A percentile compares a stretch with the other conserved stretches of the same genome.
Evolutionary conservation across 2,329 filamentous ascomycete species (phyloP).

Genomic region (Monosporascus sp.): DNA sequence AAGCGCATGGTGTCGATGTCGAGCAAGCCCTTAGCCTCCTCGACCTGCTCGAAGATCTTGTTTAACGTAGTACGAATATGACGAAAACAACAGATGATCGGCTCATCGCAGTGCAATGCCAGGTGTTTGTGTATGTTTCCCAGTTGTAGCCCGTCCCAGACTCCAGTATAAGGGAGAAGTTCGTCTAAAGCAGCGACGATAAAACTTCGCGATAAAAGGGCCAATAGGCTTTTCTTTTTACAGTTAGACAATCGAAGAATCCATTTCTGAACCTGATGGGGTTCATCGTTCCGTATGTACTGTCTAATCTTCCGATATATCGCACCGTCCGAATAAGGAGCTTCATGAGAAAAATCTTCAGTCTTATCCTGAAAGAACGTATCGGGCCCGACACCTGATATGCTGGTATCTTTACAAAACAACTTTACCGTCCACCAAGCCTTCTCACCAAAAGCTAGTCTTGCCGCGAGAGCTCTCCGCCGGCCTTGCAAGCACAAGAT

Average conservation of each 20-base stretch:
- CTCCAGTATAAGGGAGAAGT: not conserved
- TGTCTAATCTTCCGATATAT: not conserved
- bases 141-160: constrained; percentile 3
- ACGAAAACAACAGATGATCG: not conserved
- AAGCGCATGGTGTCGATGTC: not conserved
- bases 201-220: not conserved
- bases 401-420: not conserved
- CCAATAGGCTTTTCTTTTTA: constrained; percentile 1
- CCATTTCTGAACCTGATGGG: not conserved
- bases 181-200: not conserved
- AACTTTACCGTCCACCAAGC: constrained; percentile 1
- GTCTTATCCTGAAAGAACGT: not conserved
- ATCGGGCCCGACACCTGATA: not conserved
- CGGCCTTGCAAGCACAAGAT: not conserved
- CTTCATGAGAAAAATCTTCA: not conserved
- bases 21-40: not conserved
- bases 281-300: not conserved
- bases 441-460: not conserved
- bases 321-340: not conserved
- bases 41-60: not conserved
- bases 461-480: not conserved
- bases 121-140: constrained; percentile 2
- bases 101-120: constrained; percentile 2
- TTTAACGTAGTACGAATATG: not conserved
- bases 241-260: not conserved